These are phyloP conservation scores for Neofusicoccum cordaticola DNA, from an alignment of 2,329 filamentous ascomycete genomes.

Conservation along the genomic window DNA sequence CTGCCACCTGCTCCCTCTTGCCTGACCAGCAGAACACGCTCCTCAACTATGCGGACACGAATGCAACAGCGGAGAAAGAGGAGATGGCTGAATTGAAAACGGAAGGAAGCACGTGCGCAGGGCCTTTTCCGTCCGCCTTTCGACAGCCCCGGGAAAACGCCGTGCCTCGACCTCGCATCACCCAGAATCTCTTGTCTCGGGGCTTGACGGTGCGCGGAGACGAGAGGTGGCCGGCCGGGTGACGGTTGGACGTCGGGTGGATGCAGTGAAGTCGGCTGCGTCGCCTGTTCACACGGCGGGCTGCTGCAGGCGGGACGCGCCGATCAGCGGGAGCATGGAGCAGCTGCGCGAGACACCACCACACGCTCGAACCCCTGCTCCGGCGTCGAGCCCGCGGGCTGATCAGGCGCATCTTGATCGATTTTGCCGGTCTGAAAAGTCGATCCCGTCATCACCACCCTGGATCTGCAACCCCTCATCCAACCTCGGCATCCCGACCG, in stretches of 20 bases:
- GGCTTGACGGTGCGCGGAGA: neutral
- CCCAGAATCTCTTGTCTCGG: no score
- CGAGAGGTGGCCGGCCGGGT: neutral
- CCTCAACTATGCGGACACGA: no score
- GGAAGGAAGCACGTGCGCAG: no score
- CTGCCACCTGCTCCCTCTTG: no score
- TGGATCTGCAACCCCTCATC: neutral
- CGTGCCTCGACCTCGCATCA: no score
- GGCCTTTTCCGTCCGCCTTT: no score
- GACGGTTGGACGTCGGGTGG: neutral
- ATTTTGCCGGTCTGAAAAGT: neutral
- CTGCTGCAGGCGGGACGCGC: neutral
- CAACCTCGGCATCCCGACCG: neutral
- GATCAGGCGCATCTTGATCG: neutral
- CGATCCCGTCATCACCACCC: neutral
- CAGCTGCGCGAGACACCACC: neutral
- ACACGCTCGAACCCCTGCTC: neutral
- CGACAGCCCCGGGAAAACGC: no score
- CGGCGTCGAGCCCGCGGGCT: neutral
- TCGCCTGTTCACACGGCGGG: neutral
- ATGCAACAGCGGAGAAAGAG: no score
- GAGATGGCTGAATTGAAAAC: no score
- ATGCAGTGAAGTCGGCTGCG: neutral
- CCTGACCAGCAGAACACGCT: no score
- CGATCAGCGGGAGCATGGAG: neutral